Base-by-base conservation (phyloP, 441 rosid species). In the Raphanus hybrid region DNA sequence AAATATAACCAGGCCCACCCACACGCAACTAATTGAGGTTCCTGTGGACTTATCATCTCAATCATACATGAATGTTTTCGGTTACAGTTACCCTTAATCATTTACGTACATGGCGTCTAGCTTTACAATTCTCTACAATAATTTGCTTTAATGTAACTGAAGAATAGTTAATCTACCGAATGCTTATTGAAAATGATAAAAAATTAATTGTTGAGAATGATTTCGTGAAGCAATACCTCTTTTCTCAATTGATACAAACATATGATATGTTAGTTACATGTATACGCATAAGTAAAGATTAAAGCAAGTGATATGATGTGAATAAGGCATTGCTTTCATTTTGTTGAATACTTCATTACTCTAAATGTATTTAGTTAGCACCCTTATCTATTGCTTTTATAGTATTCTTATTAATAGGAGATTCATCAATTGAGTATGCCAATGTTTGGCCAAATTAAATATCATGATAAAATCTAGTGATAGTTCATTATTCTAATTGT, bases 211-310 rank as follows among this genome's bases (percentile, higher is more conserved):
- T 60, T n/a, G 9, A 71, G 43, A 20, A 10, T 58, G 55, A 41
- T 77, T 58, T 60, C 81, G 76, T 77, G 76, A 77, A 71, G 81
- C 76, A 77, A 77, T 55, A 20, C 8, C 8, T 64, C 35, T 48
- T 78, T 6, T 63, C 58, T 6, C 39, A 48, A 35, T 35, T 26
- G 52, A 60, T 67, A 26, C 50, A 50, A 67, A 52, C 77, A 62
- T 50, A 23, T 59, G 45, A 59, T 65, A 43, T 14, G 69, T 59
- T 59, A 77, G 10, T 64, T 43, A 16, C 50, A 18, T 43, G 15
- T 71, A 34, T 59, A 35, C 52, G 63, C 45, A 48, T 48, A 48
- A 48, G 54, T 48, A 10, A 43, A 52, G 68, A 10, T 45, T 67
- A 5, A 70, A 65, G n/a, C 52, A 14, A 65, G 61, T 45, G 32